phyloP scores from a whole-genome alignment of 1,139 yeast species.

The Zygoascus sp. region DNA sequence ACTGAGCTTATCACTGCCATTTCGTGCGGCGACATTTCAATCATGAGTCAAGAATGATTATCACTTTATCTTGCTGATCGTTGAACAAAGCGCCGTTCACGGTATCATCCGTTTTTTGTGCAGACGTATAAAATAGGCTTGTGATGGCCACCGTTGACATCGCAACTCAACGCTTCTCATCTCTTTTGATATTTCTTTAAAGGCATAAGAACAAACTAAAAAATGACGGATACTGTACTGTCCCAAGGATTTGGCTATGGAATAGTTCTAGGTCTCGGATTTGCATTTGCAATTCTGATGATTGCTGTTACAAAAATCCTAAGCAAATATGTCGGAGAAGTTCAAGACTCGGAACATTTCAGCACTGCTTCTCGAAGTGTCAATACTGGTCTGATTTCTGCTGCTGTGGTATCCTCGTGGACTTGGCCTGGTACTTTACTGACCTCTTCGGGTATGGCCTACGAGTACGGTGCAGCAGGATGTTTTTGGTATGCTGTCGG shows the following conservation, averaged over 20 bases:
- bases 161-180: too few species aligned
- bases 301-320: constrained; percentile 64
- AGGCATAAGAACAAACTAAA: not conserved
- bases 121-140: too few species aligned
- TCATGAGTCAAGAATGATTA: not conserved
- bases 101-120: too few species aligned
- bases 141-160: too few species aligned
- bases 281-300: constrained; percentile 74
- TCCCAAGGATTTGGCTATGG: constrained; percentile 82
- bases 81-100: too few species aligned
- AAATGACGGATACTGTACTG: constrained; percentile 23
- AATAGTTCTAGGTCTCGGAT: constrained; percentile 79
- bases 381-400: constrained; percentile 69
- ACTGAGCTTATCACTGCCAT: not conserved
- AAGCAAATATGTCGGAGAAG: constrained; percentile 71
- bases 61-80: not conserved
- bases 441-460: constrained; percentile 71
- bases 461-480: constrained; percentile 69
- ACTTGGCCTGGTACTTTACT: constrained; percentile 86
- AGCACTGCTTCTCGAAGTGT: constrained; percentile 84
- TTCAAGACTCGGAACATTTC: constrained; percentile 84
- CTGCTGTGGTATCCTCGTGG: constrained; percentile 88
- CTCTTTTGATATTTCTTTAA: too few species aligned
- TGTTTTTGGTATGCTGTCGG: constrained; percentile 71
- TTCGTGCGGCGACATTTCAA: not conserved